Percentiles rank a stretch among this genome's conserved stretches.
phyloP scores from a whole-genome alignment of 306 rosid genomes.

The Dicorynia guianensis region DNA sequence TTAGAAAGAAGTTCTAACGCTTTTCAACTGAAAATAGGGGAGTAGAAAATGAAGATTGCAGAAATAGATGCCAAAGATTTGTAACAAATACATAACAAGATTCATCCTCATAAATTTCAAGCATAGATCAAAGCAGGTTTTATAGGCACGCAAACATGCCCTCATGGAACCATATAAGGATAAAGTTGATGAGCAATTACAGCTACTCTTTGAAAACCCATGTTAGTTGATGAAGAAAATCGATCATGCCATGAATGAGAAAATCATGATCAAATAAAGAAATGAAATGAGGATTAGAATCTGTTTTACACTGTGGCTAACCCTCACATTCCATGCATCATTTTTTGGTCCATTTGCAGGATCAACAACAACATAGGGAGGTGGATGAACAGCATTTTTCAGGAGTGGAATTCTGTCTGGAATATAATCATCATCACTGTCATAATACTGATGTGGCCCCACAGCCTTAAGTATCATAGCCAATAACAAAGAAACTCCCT shows the following conservation, averaged over 20 bases:
- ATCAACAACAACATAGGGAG: constrained; percentile 65
- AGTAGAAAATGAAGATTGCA: not conserved
- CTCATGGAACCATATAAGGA: constrained; percentile 13
- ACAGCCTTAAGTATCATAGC: constrained; percentile 84
- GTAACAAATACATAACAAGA: too few species aligned
- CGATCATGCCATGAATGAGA: not conserved
- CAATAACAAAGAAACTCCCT: constrained; percentile 76
- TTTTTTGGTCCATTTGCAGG: constrained; percentile 58
- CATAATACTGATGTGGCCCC: constrained; percentile 73
- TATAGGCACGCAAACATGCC: constrained; percentile 13
- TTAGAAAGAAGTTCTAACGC: constrained; percentile 5
- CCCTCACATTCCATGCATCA: constrained; percentile 54
- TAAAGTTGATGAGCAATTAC: constrained; percentile 3
- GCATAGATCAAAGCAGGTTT: constrained; percentile 11
- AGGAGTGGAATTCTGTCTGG: constrained; percentile 74
- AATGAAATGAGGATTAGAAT: not conserved
- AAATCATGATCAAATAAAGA: constrained; percentile 9
- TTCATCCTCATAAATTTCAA: not conserved
- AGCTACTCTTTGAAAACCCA: constrained; percentile 1
- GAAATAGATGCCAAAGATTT: not conserved
- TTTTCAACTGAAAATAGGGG: not conserved
- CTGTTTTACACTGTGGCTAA: constrained; percentile 60
- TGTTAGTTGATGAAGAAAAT: constrained; percentile 12
- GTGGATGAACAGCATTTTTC: constrained; percentile 59
- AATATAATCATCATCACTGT: constrained; percentile 76